phyloP scores from a whole-genome alignment of 2,329 filamentous ascomycete genomes.

The Parafenestella ontariensis region DNA sequence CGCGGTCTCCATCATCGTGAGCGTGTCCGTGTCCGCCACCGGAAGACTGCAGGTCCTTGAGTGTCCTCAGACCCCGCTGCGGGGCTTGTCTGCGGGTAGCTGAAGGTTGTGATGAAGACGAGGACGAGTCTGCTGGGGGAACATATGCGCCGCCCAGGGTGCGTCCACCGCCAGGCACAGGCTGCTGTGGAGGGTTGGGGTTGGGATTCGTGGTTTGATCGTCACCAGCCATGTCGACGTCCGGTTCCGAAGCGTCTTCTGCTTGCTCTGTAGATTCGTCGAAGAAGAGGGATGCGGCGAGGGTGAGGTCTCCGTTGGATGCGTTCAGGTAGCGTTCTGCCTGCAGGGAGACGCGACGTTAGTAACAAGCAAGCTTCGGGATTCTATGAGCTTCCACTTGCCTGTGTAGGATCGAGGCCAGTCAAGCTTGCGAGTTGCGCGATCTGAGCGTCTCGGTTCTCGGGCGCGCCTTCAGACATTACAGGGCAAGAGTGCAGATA shows the following conservation, averaged over 20 bases:
- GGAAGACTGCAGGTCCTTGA: slow-evolving; percentile 54
- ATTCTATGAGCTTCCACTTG: slow-evolving; percentile 41
- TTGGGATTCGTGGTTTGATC: slow-evolving; percentile 29
- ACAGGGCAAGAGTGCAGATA: slow-evolving; percentile 2
- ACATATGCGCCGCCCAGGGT: slow-evolving; percentile 47
- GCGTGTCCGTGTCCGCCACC: slow-evolving; percentile 51
- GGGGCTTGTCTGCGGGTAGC: slow-evolving; percentile 33
- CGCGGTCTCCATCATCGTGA: slow-evolving; percentile 59
- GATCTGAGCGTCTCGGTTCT: slow-evolving; percentile 44
- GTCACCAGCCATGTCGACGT: slow-evolving; percentile 46
- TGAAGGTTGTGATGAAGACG: slow-evolving; percentile 34
- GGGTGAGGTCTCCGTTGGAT: slow-evolving; percentile 55
- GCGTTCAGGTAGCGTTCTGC: slow-evolving; percentile 54
- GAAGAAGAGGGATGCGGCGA: slow-evolving; percentile 55
- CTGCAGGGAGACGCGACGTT: slow-evolving; percentile 37
- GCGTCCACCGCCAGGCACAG: slow-evolving; percentile 42
- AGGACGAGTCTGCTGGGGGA: slow-evolving; percentile 32
- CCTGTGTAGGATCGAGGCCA: slow-evolving; percentile 43
- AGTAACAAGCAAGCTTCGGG: slow-evolving; percentile 26
- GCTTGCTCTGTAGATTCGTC: slow-evolving; percentile 40
- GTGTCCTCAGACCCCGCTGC: slow-evolving; percentile 51
- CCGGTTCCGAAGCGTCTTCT: slow-evolving; percentile 28
- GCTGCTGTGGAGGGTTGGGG: slow-evolving; percentile 30
- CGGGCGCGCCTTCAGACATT: slow-evolving; percentile 44
- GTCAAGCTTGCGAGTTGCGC: slow-evolving; percentile 46